Percentiles rank a stretch among this genome's conserved stretches.
phyloP scores from a whole-genome alignment of 108 stramenopile species.

The Nannochloropsis salina region DNA sequence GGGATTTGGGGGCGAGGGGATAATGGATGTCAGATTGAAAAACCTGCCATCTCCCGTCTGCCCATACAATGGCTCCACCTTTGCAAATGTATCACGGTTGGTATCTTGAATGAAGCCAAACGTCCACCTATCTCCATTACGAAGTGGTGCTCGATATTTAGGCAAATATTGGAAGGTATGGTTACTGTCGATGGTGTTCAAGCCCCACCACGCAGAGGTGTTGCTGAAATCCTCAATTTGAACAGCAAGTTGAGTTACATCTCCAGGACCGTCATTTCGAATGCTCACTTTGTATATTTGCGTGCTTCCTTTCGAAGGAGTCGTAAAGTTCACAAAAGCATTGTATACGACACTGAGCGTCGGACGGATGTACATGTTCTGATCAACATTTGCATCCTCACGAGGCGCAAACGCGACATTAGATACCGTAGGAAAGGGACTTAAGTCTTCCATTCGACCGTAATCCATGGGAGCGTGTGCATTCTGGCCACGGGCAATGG shows the following conservation, averaged over 20 bases:
- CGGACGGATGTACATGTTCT: neutral
- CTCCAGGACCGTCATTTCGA: neutral
- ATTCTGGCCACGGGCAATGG: neutral
- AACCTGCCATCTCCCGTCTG: neutral
- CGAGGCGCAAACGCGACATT: neutral
- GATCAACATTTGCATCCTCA: neutral
- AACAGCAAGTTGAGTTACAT: slow-evolving; percentile 16
- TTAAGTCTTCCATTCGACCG: neutral
- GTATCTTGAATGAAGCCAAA: slow-evolving; percentile 15
- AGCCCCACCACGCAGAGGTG: neutral
- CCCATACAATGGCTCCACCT: neutral
- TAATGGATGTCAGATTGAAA: neutral
- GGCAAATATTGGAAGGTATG: neutral
- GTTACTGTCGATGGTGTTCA: slow-evolving; percentile 11
- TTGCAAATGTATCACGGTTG: neutral
- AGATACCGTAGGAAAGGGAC: neutral
- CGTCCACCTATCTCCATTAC: neutral
- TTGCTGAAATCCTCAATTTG: slow-evolving; percentile 7
- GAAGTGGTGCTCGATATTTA: neutral
- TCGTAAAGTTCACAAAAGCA: neutral
- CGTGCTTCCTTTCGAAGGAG: neutral
- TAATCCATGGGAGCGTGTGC: neutral
- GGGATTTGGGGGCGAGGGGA: neutral
- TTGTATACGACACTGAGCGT: neutral
- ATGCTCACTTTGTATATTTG: slow-evolving; percentile 15